Evolutionary conservation across 768 basidiomycete genomes (phyloP), one percentile per base, ranked within the genome.

Genomic region (Tylopilus felleus): DNA sequence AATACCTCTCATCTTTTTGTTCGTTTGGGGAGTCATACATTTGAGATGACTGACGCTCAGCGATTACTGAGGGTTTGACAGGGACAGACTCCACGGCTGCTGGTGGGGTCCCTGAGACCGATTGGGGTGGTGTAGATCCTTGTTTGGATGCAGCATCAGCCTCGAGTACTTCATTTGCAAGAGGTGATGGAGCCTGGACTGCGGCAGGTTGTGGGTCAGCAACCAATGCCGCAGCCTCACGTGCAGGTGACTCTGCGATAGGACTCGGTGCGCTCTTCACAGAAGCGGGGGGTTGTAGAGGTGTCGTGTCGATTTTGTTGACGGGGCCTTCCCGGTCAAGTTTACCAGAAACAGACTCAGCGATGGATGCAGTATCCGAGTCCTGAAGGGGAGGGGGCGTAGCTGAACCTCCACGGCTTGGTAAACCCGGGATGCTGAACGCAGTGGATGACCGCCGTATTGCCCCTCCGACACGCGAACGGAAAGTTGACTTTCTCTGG

Each of bases 231-330:
- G 75, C 80, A 9, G 74, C 78, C 60, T 85, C 83, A 23, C 84
- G 77, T 8, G 76, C 77, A 27, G 86, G 85, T 3, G 84, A 87
- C 64, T 90, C 88, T 1, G 81, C 75, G 53, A 90, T 87, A 4
- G 88, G 85, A 56, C 83, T 85, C 10, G 85, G 84, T 13, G 73
- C 64, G 16, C 57, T 64, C 28, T 59, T 61, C 23, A 62, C 43
- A 13, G 62, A 52, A 16, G 8, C 55, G 5, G 60, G 52, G 14
- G 59, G 53, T 41, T 65, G 67, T 33, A 67, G 65, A 38, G 73
- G 51, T 8, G 70, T 49, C 4, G 74, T 63, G 29, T 75, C 71
- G 3, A 76, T 66, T 57, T 56, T 65, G 48, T 65, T 70, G 50
- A 74, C 65, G 21, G 67, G 64, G 39, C 57, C 57, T 52, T 71